Evolutionary conservation across 805 yeast genomes (phyloP), one percentile per base, ranked within the genome.

Genomic region (Candida glaebosa): DNA sequence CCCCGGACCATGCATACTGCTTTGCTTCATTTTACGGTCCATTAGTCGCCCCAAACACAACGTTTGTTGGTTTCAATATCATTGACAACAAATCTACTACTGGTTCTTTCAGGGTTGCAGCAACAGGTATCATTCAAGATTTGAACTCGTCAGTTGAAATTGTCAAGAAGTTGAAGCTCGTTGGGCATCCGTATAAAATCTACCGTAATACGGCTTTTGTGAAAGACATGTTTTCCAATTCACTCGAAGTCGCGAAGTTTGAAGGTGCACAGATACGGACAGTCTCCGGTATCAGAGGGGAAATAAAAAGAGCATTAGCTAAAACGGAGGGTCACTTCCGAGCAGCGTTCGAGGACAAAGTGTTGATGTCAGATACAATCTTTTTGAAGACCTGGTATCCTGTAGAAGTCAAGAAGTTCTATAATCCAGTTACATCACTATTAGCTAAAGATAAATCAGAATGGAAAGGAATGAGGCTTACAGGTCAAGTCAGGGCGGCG

Each of bases 221-320:
- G 57, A 91, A 88, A 65, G 97, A 91, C 56, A 93, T 93, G 99
- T 93, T 93, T 62, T 73, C 84, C 19, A 82, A 93, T 45, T 78
- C 95, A 0, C 73, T 93, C 65, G 99, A 93, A 67, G 96, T 91
- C 43, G 98, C 98, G 31, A 87, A 89, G 60, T 93, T 93, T 58
- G 99, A 93, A 69, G 99, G 99, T 44, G 99, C 99, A 0, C 83
- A 89, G 35, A 89, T 93, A 58, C 85, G 89, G 63, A 95, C 99
- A 0, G 99, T 93, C 3, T 87, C 96, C 5, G 99, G 99, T 45
- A 88, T 93, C 44, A 75, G 99, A 52, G 99, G 99, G 63, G 98
- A 93, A 63, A 91, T 93, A 54, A 93, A 93, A 62, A 75, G 97
- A 48, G 99, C 98, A 0, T 71, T 93, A 47, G 79, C 96, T 7